phyloP scores from a whole-genome alignment of 768 basidiomycete genomes.

The Tremella mesenterica region DNA sequence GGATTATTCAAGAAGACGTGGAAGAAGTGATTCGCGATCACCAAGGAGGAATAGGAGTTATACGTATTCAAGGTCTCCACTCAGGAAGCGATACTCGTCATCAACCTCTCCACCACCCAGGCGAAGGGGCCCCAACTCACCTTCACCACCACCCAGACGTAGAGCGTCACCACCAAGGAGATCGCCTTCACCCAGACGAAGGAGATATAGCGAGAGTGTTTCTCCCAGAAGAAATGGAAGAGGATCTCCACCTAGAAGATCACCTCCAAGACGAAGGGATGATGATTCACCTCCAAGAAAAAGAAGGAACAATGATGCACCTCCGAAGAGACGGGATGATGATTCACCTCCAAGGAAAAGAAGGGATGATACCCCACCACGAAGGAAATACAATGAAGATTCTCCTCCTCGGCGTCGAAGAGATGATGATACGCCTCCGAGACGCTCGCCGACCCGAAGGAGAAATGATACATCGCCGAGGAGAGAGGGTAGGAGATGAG shows the following conservation, averaged over 20 bases:
- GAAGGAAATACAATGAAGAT: not conserved
- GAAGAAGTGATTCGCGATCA: slow-evolving; percentile 15
- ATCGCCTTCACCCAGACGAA: slow-evolving; percentile 1
- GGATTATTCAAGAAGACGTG: slow-evolving; percentile 12
- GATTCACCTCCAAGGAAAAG: not conserved
- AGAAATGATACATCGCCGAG: too few relatives aligned
- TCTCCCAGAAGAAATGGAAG: slow-evolving; percentile 7
- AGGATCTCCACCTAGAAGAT: slow-evolving; percentile 1
- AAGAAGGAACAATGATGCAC: not conserved
- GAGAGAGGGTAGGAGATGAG: too few relatives aligned
- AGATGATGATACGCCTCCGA: not conserved
- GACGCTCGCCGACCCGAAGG: too few relatives aligned
- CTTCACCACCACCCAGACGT: slow-evolving; percentile 24
- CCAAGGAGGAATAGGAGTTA: slow-evolving; percentile 8
- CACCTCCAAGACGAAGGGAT: slow-evolving; percentile 5
- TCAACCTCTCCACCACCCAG: slow-evolving; percentile 23
- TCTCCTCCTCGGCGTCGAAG: not conserved
- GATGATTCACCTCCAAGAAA: slow-evolving; percentile 5
- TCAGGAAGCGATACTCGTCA: slow-evolving; percentile 10
- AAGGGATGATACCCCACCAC: not conserved
- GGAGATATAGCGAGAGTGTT: slow-evolving; percentile 3
- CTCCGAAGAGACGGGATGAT: not conserved
- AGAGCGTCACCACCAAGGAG: slow-evolving; percentile 1
- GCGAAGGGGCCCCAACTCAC: slow-evolving; percentile 20
- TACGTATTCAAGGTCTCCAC: slow-evolving; percentile 6